Conservation (phyloP, 768 basidiomycete genomes). For the Auricularia sp. region DNA sequence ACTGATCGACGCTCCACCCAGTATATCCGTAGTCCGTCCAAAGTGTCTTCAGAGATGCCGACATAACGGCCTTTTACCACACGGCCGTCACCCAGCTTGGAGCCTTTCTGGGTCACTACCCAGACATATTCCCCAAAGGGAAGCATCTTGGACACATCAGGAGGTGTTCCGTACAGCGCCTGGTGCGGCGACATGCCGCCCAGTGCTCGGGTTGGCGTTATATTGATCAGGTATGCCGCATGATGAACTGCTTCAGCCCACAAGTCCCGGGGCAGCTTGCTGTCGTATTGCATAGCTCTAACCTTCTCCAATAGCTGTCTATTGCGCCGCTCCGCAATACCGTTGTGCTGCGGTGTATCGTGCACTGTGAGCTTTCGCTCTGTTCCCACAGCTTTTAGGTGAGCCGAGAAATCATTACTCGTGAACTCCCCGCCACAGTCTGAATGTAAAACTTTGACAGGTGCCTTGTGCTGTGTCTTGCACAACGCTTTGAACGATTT, state of each 20-base stretch:
- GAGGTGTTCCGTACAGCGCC: background rate
- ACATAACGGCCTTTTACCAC: too few species aligned
- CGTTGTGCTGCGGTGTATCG: slow-evolving; percentile 18
- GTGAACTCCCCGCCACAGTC: background rate
- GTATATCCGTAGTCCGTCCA: too few species aligned
- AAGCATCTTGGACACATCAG: background rate
- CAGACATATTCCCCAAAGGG: background rate
- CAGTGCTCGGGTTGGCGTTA: background rate
- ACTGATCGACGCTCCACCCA: too few species aligned
- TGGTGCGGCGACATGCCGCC: background rate
- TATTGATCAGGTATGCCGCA: background rate
- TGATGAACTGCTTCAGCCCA: slow-evolving; percentile 11
- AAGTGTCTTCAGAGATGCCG: too few species aligned
- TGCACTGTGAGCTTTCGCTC: background rate
- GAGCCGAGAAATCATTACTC: background rate
- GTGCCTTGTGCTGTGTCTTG: background rate
- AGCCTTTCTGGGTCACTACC: too few species aligned
- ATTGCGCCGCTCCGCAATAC: slow-evolving; percentile 16
- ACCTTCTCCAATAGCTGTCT: slow-evolving; percentile 10
- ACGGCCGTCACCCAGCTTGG: too few species aligned
- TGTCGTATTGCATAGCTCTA: slow-evolving; percentile 10
- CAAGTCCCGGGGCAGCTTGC: slow-evolving; percentile 6
- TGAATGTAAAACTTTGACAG: slow-evolving; percentile 6
- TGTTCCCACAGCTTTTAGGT: background rate
- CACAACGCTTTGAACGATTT: background rate